These are phyloP conservation scores for Citrullus amarus DNA, from an alignment of 306 rosid species.

Conservation along the genomic window DNA sequence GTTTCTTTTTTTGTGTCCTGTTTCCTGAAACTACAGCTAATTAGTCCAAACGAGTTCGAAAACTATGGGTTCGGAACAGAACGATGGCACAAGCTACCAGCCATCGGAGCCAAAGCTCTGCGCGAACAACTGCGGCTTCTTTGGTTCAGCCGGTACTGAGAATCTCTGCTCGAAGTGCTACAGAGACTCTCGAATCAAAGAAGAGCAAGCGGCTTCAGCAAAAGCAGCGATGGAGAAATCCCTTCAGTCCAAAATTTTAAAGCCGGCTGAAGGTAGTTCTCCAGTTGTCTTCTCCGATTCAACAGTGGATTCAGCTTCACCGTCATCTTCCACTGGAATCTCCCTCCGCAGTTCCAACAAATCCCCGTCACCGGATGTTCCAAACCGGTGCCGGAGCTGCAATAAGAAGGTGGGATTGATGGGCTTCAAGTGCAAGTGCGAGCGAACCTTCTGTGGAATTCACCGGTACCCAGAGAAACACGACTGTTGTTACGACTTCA, in stretches of 20 bases:
- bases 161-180: constrained; percentile 57
- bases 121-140: constrained; percentile 61
- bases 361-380: constrained; percentile 3
- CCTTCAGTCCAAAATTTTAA: constrained; percentile 2
- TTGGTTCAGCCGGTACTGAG: constrained; percentile 29
- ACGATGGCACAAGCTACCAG: constrained; percentile 31
- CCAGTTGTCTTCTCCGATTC: neutral
- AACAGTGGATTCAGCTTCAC: neutral
- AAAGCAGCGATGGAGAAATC: constrained; percentile 35
- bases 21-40: neutral
- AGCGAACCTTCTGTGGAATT: constrained; percentile 30
- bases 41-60: too few relatives aligned
- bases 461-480: constrained; percentile 58
- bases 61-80: constrained; percentile 42
- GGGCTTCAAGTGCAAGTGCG: constrained; percentile 56
- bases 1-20: neutral
- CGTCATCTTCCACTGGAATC: neutral
- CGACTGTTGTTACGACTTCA: constrained; percentile 35
- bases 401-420: constrained; percentile 37
- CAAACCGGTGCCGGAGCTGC: constrained; percentile 36
- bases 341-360: neutral
- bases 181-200: constrained; percentile 18
- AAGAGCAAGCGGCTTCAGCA: constrained; percentile 25
- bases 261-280: neutral
- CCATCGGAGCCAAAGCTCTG: constrained; percentile 44